phyloP scores from a whole-genome alignment of 2,329 filamentous ascomycete genomes.

The Corniculantispora saksenae region DNA sequence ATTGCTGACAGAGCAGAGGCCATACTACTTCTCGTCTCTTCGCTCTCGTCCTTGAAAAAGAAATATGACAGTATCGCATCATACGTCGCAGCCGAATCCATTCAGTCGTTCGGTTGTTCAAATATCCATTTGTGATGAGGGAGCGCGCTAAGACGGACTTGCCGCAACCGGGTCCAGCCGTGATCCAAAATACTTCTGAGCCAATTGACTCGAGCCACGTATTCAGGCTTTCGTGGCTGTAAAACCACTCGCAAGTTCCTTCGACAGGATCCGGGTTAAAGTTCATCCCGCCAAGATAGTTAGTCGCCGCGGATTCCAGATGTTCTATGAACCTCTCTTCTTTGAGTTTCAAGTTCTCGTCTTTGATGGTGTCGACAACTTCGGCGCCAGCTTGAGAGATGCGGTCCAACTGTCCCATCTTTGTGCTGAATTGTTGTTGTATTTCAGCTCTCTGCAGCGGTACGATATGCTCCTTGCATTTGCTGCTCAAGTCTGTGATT shows the following conservation, averaged over 20 bases:
- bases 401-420: neutral
- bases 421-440: neutral
- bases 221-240: neutral
- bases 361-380: neutral
- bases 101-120: conserved; percentile 20
- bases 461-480: neutral
- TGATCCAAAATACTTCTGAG: neutral
- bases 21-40: conserved; percentile 30
- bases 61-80: conserved; percentile 34
- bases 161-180: conserved; percentile 41
- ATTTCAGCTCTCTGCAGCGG: neutral
- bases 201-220: neutral
- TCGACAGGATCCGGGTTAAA: neutral
- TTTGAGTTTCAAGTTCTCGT: neutral
- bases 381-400: neutral
- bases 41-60: conserved; percentile 40
- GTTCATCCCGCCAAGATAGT: neutral
- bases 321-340: neutral
- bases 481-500: neutral
- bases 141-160: conserved; percentile 40
- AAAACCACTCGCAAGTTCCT: conserved; percentile 12
- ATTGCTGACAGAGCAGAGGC: conserved; percentile 34
- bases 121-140: conserved; percentile 32
- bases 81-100: neutral
- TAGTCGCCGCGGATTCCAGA: neutral